Evolutionary conservation across 106 monocot species (phyloP), one percentile per base, ranked within the genome.

Genomic region (Dioscorea zingiberensis): DNA sequence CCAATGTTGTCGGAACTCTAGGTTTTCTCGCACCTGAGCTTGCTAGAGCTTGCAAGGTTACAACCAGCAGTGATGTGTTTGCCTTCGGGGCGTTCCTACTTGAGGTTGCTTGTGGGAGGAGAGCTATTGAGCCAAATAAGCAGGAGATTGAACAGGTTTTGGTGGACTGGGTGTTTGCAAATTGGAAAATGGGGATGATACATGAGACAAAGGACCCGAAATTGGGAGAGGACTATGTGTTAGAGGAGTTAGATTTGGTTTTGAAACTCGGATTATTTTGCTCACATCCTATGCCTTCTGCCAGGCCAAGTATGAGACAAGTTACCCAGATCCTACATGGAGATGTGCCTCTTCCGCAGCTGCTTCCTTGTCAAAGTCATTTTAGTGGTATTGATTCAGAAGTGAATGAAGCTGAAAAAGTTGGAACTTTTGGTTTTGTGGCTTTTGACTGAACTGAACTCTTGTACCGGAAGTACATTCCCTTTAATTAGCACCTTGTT

Each of bases 1-100:
- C 48, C 3, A 46, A 65, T 65, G 65, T 65, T 16, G 65, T 65
- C 4, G 65, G 47, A 18, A 65, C 65, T 23, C 13, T 48, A 3
- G 65, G 65, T 2, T 65, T 48, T 27, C 24, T 65, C 7, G 65
- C 65, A 13, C 48, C 65, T 17, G 65, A 65, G 65, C 65, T 65
- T 14, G 26, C 65, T 51, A 22, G 21, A 26, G 24, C 44, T 17
- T 24, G 65, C 25, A 65, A 65, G 25, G 65, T 22, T 3, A 65
- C 48, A 16, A 65, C 48, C 22, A 17, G 48, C 13, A 65, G 22
- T 5, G 65, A 65, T 26, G 47, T 65, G 13, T 65, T 65, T 27
- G 65, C 65, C 10, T 65, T 65, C 17, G 65, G 65, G 5, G 65
- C 26, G 23, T 65, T 65, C 25, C 48, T 65, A 48, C 65, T 65